Conservation (phyloP, 2,329 filamentous ascomycete genomes). For the Alternaria sp. region DNA sequence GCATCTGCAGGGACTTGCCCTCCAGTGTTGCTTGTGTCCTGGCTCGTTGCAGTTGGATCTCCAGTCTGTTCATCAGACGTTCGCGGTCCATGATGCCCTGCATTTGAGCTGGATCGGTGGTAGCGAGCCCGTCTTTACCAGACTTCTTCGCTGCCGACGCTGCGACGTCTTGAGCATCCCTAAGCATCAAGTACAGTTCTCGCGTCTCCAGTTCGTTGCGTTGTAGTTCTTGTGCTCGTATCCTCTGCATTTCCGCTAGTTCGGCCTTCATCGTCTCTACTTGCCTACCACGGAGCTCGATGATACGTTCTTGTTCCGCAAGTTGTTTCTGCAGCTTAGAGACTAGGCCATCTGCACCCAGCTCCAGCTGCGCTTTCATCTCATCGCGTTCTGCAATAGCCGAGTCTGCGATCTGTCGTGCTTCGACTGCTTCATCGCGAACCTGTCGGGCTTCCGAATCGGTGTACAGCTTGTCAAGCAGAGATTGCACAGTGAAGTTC, state of each 20-base stretch:
- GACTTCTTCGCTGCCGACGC: conserved; percentile 78
- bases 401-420: conserved; percentile 90
- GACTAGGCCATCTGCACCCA: conserved; percentile 92
- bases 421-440: conserved; percentile 88
- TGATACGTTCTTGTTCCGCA: conserved; percentile 90
- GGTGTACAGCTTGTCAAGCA: conserved; percentile 94
- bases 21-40: conserved; percentile 98
- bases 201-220: conserved; percentile 94
- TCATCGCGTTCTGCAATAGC: conserved; percentile 97
- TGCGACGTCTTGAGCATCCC: conserved; percentile 94
- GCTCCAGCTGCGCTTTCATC: conserved; percentile 83
- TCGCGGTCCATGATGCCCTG: conserved; percentile 93
- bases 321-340: conserved; percentile 91
- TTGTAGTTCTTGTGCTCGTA: conserved; percentile 89
- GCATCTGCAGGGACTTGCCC: conserved; percentile 83
- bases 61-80: conserved; percentile 87
- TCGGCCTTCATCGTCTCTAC: conserved; percentile 89
- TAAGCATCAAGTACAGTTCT: conserved; percentile 97
- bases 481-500: conserved; percentile 94
- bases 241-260: conserved; percentile 81
- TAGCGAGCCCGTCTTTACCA: conserved; percentile 59
- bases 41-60: conserved; percentile 93
- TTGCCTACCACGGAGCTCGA: conserved; percentile 85
- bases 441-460: conserved; percentile 93
- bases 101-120: conserved; percentile 76